Conservation (phyloP, 306 rosid species). For the Cercis canadensis region DNA sequence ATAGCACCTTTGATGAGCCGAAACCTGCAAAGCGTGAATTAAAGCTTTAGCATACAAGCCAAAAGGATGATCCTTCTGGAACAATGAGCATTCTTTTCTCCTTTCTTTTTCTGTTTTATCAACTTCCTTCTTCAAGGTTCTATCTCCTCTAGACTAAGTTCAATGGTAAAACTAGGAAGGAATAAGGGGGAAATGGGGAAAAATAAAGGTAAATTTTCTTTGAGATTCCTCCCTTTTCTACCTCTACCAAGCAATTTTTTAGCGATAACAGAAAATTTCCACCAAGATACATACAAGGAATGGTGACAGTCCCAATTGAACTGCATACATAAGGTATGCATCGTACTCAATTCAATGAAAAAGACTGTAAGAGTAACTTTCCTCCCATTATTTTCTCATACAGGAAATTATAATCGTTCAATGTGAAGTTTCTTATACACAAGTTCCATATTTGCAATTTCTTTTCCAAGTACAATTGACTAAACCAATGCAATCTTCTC, state of each 20-base stretch:
- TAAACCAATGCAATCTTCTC: background rate
- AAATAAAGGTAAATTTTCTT: background rate
- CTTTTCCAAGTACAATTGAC: background rate
- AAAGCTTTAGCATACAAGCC: slow-evolving; percentile 29
- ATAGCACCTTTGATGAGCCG: slow-evolving; percentile 16
- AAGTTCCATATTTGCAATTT: no score
- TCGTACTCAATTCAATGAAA: slow-evolving; percentile 19
- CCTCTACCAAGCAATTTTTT: background rate
- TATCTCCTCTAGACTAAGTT: background rate
- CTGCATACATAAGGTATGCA: slow-evolving; percentile 2
- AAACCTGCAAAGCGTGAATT: slow-evolving; percentile 53
- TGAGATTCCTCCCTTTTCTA: background rate
- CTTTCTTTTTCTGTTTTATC: background rate
- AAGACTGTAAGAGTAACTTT: slow-evolving; percentile 12
- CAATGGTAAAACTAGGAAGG: background rate
- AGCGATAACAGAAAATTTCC: background rate
- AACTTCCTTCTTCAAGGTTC: background rate
- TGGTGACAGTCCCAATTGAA: no score
- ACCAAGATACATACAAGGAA: background rate
- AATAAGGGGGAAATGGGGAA: background rate
- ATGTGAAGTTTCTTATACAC: background rate
- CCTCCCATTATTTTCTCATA: background rate
- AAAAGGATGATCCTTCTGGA: slow-evolving; percentile 1
- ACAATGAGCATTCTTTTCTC: background rate
- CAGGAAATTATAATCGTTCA: background rate